Percentiles rank a stretch among this genome's conserved stretches.
phyloP scores from a whole-genome alignment of 2,329 filamentous ascomycete species.

The Myotisia sp. region DNA sequence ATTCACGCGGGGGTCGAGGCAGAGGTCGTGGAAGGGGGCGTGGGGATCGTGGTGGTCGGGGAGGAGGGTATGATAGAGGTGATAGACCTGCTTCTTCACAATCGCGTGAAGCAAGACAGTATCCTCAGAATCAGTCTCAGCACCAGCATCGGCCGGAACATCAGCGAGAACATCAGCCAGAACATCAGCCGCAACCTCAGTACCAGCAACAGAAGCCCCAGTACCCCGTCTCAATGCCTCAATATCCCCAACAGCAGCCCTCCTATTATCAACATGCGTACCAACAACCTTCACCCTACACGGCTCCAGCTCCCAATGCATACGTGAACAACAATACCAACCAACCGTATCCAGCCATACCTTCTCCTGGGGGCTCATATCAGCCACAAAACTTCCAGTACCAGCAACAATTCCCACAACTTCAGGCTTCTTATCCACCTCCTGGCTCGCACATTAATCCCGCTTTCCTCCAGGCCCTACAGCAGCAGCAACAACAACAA shows the following conservation, averaged over 20 bases:
- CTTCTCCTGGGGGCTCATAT: slow-evolving; percentile 18
- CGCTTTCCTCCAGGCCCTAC: slow-evolving; percentile 38
- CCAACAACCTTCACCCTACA: too few species aligned
- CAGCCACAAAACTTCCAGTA: slow-evolving; percentile 13
- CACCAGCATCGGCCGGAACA: slow-evolving; percentile 22
- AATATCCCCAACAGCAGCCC: slow-evolving; percentile 14
- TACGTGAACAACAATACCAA: slow-evolving; percentile 16
- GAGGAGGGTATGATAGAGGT: slow-evolving; percentile 11
- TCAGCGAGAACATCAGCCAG: slow-evolving; percentile 13
- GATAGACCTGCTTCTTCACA: neutral
- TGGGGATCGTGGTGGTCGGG: slow-evolving; percentile 25
- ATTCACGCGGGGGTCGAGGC: slow-evolving; percentile 35
- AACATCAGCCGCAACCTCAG: slow-evolving; percentile 22
- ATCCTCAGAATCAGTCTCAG: neutral
- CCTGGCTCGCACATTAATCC: slow-evolving; percentile 43
- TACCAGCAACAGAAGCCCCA: slow-evolving; percentile 13
- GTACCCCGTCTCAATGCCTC: slow-evolving; percentile 17
- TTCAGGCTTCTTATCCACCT: slow-evolving; percentile 27
- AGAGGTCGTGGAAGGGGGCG: slow-evolving; percentile 25
- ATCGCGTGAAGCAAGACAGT: slow-evolving; percentile 7
- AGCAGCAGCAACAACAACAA: slow-evolving; percentile 29
- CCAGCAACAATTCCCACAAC: slow-evolving; percentile 22
- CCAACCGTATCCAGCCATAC: slow-evolving; percentile 10
- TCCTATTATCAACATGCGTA: slow-evolving; percentile 9
- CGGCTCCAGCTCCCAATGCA: too few species aligned